A percentile compares a stretch with the other conserved stretches of the same genome.
These are phyloP conservation scores for Rhizomucor miehei DNA, from an alignment of 371 early-diverging fungal genomes.

Conservation along the genomic window DNA sequence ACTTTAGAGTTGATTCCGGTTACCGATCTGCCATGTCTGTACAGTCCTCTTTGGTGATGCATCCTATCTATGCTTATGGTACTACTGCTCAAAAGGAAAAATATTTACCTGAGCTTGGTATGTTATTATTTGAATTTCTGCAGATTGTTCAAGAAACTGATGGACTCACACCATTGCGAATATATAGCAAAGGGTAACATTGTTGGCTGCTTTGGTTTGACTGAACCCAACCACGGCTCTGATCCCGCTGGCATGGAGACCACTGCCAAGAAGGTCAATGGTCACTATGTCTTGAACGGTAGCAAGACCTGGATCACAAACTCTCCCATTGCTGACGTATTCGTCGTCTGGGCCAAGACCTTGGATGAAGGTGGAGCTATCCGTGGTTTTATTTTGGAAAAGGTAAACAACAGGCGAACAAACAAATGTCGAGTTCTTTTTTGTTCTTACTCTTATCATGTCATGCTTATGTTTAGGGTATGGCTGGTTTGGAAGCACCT, in stretches of 20 bases:
- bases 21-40: constrained; percentile 98
- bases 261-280: constrained; percentile 73
- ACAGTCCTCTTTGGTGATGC: constrained; percentile 97
- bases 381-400: constrained; percentile 94
- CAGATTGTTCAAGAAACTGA: not conserved
- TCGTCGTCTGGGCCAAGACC: constrained; percentile 97
- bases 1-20: constrained; percentile 90
- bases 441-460: not conserved
- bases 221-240: constrained; percentile 98
- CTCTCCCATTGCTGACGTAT: constrained; percentile 97
- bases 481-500: constrained; percentile 87
- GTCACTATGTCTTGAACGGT: constrained; percentile 82
- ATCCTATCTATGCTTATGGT: constrained; percentile 95
- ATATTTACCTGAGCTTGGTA: constrained; percentile 88
- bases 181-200: constrained; percentile 82
- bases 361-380: constrained; percentile 79
- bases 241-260: constrained; percentile 97
- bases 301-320: constrained; percentile 99
- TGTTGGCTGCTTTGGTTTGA: constrained; percentile 94
- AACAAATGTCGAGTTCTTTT: not conserved
- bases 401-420: constrained; percentile 32
- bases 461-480: constrained; percentile 46
- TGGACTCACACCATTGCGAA: not conserved
- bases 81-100: constrained; percentile 88
- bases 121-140: constrained; percentile 5